A percentile compares a stretch with the other conserved stretches of the same genome.
Evolutionary conservation across 2,329 filamentous ascomycete genomes (phyloP).

Genomic region (Aspergillus sp.): DNA sequence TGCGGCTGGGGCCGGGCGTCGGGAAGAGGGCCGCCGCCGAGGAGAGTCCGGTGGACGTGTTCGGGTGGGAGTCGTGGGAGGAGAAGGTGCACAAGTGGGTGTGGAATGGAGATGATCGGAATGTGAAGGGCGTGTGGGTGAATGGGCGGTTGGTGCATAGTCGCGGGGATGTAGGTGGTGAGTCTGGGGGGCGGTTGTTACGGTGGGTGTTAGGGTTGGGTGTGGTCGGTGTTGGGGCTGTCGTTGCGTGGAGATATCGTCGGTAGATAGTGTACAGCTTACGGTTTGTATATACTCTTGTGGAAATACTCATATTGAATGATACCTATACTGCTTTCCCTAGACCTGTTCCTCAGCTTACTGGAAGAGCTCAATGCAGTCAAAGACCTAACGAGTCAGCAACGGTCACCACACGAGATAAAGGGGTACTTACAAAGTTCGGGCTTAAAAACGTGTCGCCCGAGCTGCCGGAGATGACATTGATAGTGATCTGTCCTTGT

Average conservation of each 20-base stretch:
- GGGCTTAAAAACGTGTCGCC: conserved; percentile 58
- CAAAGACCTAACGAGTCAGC: conserved; percentile 22
- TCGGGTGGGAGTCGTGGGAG: conserved; percentile 87
- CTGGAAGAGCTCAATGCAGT: conserved; percentile 32
- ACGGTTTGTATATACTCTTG: not conserved
- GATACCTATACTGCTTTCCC: not conserved
- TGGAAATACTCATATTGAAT: not conserved
- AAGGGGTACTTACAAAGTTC: conserved; percentile 43
- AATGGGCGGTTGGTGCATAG: conserved; percentile 74
- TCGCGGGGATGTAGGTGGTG: not conserved
- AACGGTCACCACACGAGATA: not conserved
- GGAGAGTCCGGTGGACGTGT: conserved; percentile 75
- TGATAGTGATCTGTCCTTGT: conserved; percentile 51
- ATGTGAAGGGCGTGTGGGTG: conserved; percentile 87
- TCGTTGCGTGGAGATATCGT: not conserved
- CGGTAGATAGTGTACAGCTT: not conserved
- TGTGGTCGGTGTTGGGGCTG: conserved; percentile 1
- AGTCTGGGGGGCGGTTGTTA: not conserved
- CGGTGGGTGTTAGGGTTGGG: conserved; percentile 8
- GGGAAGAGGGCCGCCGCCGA: conserved; percentile 38
- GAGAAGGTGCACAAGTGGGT: conserved; percentile 92
- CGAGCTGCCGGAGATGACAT: conserved; percentile 57
- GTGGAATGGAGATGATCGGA: conserved; percentile 88
- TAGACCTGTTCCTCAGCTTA: conserved; percentile 6
- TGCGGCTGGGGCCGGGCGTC: conserved; percentile 55